These are phyloP conservation scores for Aspergillus quadricinctus DNA, from an alignment of 2,329 filamentous ascomycete genomes.

Conservation along the genomic window DNA sequence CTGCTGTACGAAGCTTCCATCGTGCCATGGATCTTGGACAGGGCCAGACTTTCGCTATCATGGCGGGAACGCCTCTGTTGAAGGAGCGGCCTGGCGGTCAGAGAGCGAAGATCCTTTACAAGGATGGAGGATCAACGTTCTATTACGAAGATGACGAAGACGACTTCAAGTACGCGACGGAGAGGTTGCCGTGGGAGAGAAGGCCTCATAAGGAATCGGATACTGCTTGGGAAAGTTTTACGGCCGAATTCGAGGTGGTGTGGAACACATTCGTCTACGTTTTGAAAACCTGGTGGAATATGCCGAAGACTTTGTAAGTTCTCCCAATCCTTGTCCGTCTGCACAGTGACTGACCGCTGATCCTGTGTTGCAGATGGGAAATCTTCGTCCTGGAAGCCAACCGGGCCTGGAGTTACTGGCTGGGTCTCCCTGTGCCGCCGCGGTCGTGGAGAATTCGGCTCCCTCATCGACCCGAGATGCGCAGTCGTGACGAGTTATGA, in stretches of 20 bases:
- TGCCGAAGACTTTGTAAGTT: slow-evolving; percentile 69
- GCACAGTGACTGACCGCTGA: not conserved
- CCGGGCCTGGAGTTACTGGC: slow-evolving; percentile 58
- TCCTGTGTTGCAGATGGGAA: slow-evolving; percentile 36
- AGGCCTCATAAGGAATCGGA: slow-evolving; percentile 32
- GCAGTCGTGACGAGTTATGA: slow-evolving; percentile 41
- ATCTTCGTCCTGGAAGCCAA: slow-evolving; percentile 52
- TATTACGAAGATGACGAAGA: slow-evolving; percentile 38
- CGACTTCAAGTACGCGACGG: slow-evolving; percentile 32
- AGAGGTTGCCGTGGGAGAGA: slow-evolving; percentile 31
- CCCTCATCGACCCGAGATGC: slow-evolving; percentile 27
- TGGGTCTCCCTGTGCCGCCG: slow-evolving; percentile 57
- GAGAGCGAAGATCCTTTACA: slow-evolving; percentile 19
- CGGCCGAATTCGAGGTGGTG: slow-evolving; percentile 61
- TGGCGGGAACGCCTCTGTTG: slow-evolving; percentile 23
- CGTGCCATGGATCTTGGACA: slow-evolving; percentile 39
- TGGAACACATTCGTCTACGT: slow-evolving; percentile 62
- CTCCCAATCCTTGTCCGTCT: not conserved
- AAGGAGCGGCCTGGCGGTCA: slow-evolving; percentile 14
- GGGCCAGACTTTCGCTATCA: slow-evolving; percentile 27
- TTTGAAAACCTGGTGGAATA: slow-evolving; percentile 62
- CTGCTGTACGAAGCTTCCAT: slow-evolving; percentile 69
- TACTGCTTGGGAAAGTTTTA: slow-evolving; percentile 55
- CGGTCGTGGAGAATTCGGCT: slow-evolving; percentile 52
- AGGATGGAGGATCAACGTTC: slow-evolving; percentile 31